phyloP scores from a whole-genome alignment of 345 rosid genomes.

The Lepidium aucheri region DNA sequence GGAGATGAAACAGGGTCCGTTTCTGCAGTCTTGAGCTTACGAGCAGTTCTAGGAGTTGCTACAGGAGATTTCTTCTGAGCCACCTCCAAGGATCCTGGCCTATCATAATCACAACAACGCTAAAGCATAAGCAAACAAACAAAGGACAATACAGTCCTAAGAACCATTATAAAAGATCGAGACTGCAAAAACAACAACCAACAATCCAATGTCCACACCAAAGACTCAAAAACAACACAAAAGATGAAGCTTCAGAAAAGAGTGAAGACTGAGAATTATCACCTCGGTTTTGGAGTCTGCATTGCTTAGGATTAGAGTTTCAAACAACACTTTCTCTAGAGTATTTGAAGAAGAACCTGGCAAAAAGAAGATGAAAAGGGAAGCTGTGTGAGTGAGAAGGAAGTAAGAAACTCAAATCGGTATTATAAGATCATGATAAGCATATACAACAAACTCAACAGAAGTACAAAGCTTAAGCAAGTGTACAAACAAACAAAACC shows the following conservation, averaged over 20 bases:
- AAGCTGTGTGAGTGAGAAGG: constrained; percentile 27
- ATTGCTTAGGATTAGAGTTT: constrained; percentile 30
- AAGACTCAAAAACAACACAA: not conserved
- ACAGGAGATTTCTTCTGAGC: constrained; percentile 67
- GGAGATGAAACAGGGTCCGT: constrained; percentile 44
- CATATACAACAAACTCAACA: constrained; percentile 27
- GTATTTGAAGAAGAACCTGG: constrained; percentile 36
- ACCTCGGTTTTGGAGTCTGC: constrained; percentile 94
- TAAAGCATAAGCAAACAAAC: constrained; percentile 17
- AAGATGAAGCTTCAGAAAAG: not conserved
- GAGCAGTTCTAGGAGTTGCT: constrained; percentile 54
- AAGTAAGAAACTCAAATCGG: constrained; percentile 21
- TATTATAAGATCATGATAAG: constrained; percentile 27
- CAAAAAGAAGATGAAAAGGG: constrained; percentile 46
- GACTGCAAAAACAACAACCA: not conserved
- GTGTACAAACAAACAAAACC: not conserved
- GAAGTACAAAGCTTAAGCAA: constrained; percentile 37
- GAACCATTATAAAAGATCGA: not conserved
- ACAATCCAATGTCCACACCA: not conserved
- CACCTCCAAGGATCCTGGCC: constrained; percentile 51
- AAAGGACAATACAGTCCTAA: not conserved
- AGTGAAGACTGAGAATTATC: constrained; percentile 4
- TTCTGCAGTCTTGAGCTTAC: constrained; percentile 54
- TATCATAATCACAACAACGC: constrained; percentile 24
- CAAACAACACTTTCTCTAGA: constrained; percentile 11